Evolutionary conservation across 345 rosid species (phyloP), one percentile per base, ranked within the genome.

Genomic region (Salix brachista): DNA sequence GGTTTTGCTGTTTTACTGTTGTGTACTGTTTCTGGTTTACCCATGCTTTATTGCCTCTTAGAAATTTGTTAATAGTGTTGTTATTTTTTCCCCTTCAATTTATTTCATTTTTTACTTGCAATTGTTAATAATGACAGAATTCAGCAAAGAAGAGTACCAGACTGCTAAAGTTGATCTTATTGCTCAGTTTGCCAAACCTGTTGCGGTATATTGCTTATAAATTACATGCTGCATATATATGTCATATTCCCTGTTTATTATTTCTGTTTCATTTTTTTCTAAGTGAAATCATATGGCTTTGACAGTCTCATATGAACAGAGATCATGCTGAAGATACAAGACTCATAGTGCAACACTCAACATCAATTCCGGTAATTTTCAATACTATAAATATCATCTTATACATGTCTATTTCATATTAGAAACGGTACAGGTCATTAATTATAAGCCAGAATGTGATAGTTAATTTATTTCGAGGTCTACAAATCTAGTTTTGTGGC

Each of bases 261-360:
- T 44, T 70, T 75, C 41, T 62, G 69, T 80, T 42, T 72, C 30
- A 37, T 68, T 58, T 41, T 67, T 25, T 2, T 50, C 54, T 64
- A 70, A 50, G 52, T 67, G 72, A n/a, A 69, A 61, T 26, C 62
- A 6, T 16, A 65, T 39, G 70, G 67, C 74, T 80, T 77, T 13
- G 64, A 67, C 79, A 92, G 97, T 89, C 97, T 66, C 98, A 94
- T 81, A 92, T 92, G 97, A 96, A 96, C 67, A 91, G 83, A 84
- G 99, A 96, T 85, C 98, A 96, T 83, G 89, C 82, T 76, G 97
- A 96, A 66, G 99, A 91, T 80, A 93, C 94, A 61, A 91, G 79
- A 82, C 88, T 88, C 69, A 93, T 96, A 65, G 98, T 91, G 76
- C 87, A 84, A 83, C 91, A 91, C 74, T 70, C 85, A 54, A 91